Base-by-base conservation (phyloP, 2,329 filamentous ascomycete genomes). In the Aspergillus melleus region DNA sequence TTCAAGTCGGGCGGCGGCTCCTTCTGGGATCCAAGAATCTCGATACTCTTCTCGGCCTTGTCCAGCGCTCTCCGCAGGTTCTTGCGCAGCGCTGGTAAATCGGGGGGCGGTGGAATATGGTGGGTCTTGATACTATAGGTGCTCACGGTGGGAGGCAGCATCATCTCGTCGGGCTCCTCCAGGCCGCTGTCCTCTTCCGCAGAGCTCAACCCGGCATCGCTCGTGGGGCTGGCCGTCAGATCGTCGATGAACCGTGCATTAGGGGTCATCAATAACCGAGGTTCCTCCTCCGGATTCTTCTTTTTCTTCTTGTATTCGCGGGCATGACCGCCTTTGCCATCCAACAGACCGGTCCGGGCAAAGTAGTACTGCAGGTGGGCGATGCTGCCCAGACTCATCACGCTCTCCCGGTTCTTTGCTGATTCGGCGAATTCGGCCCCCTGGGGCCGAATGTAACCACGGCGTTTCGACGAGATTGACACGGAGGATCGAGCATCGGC, bases 311-410 rank as follows among this genome's bases (percentile, higher is more conserved):
- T 84, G 70, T 85, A 88, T 73, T 89, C 90, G 69, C 90, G 90
- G 22, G 90, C 89, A 74, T 96, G 90, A 56, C 87, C 95, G 39
- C 93, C 94, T 74, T 97, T 97, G 58, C 94, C 92, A 72, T 99
- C 95, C 54, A 99, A 80, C 64, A 99, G 79, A 6, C 95, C 95
- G 0, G 95, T 99, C 61, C 95, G 85, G 39, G 95, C 94, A 79
- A 99, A 99, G 78, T 98, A 99, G 79, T 98, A 96, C 77, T 99
- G 95, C 71, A 99, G 81, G 79, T 99, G 95, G 58, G 93, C 92
- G 69, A 99, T 99, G 76, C 93, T 97, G 57, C 95, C 95, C 63
- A 99, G 79, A 72, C 92, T 96, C 86, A 98, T 89, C 65, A 99
- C 95, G 73, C 93, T 97, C 75, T 99, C 94, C 64, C 95, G 85